phyloP scores from a whole-genome alignment of 2,329 filamentous ascomycete species.

The Cordyceps cateniannulata region DNA sequence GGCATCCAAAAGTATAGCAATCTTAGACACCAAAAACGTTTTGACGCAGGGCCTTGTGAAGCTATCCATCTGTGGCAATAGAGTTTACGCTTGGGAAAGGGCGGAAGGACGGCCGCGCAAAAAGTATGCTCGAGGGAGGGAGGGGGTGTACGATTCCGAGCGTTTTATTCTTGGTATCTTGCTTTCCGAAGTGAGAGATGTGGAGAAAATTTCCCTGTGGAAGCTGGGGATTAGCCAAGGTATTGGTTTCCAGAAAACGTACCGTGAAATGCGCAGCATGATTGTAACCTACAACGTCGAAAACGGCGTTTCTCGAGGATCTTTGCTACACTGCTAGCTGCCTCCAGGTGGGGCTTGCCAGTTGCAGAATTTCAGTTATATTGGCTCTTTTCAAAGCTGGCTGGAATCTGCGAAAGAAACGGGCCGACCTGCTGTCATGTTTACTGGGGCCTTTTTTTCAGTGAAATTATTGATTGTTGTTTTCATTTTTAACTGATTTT shows the following conservation, averaged over 20 bases:
- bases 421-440: background rate
- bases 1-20: no score
- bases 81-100: constrained; percentile 7
- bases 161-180: background rate
- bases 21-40: background rate
- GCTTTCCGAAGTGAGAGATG: background rate
- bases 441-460: background rate
- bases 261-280: background rate
- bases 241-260: background rate
- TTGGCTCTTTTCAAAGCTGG: background rate
- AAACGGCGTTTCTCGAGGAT: background rate
- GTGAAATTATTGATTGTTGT: background rate
- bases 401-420: background rate
- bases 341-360: background rate
- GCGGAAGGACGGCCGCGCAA: background rate
- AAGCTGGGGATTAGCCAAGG: background rate
- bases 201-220: background rate
- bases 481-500: background rate
- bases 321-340: background rate
- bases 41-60: background rate
- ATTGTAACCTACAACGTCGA: background rate
- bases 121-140: background rate
- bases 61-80: constrained; percentile 2
- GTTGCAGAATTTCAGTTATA: constrained; percentile 2
- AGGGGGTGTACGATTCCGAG: background rate